phyloP scores from a whole-genome alignment of 2,329 filamentous ascomycete genomes.

The Scytalidium lignicola region DNA sequence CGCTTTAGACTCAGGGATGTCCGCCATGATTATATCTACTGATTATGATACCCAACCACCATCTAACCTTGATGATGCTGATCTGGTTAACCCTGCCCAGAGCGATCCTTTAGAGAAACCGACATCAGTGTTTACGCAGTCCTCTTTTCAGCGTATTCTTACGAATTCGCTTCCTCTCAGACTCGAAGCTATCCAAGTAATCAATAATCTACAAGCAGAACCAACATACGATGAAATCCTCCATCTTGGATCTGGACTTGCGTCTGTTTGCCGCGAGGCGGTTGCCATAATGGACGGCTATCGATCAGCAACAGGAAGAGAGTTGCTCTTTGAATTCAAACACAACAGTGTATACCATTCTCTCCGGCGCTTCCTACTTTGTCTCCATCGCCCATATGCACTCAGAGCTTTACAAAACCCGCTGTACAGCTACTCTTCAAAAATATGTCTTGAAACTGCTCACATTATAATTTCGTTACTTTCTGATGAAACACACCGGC shows the following conservation, averaged over 20 bases:
- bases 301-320: not conserved
- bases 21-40: conserved; percentile 38
- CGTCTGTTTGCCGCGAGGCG: conserved; percentile 8
- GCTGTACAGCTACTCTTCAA: conserved; percentile 41
- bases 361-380: conserved; percentile 47
- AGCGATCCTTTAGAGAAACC: conserved; percentile 15
- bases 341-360: conserved; percentile 44
- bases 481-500: conserved; percentile 25
- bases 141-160: conserved; percentile 43
- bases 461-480: conserved; percentile 14
- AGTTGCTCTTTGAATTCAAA: conserved; percentile 28
- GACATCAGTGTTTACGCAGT: conserved; percentile 35
- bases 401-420: conserved; percentile 35
- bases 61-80: conserved; percentile 44
- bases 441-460: conserved; percentile 37
- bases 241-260: conserved; percentile 40
- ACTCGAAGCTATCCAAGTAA: conserved; percentile 36
- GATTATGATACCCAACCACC: conserved; percentile 46
- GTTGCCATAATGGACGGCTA: not conserved
- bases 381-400: conserved; percentile 44
- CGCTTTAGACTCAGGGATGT: conserved; percentile 43
- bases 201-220: conserved; percentile 39
- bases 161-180: conserved; percentile 38
- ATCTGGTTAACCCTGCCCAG: conserved; percentile 34
- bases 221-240: conserved; percentile 42